Conservation (phyloP, 2,329 filamentous ascomycete genomes). For the Epichloe gansuensis region DNA sequence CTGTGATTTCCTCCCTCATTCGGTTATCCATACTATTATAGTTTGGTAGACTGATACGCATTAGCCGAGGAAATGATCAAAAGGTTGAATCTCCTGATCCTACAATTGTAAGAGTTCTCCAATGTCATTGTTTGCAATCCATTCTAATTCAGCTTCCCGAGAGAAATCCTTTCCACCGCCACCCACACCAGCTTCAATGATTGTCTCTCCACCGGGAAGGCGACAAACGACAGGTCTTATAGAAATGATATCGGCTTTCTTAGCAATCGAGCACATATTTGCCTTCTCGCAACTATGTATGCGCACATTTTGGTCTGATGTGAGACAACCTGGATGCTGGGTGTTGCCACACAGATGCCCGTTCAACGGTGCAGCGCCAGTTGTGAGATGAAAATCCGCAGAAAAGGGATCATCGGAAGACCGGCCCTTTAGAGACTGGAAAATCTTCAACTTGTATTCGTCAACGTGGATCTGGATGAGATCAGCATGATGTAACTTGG, state of each 20-base stretch:
- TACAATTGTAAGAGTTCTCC: conserved; percentile 31
- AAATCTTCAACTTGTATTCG: conserved; percentile 63
- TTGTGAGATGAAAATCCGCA: conserved; percentile 29
- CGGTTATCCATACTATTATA: conserved; percentile 6
- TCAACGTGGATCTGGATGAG: conserved; percentile 62
- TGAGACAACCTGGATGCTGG: conserved; percentile 58
- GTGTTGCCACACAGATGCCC: conserved; percentile 67
- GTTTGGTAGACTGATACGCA: conserved; percentile 9
- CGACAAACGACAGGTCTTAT: conserved; percentile 69
- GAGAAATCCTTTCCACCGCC: conserved; percentile 67
- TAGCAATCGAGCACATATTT: conserved; percentile 40
- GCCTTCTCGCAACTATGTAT: conserved; percentile 82
- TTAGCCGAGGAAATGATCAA: neutral
- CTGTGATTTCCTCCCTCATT: conserved; percentile 5
- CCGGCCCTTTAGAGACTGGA: conserved; percentile 45
- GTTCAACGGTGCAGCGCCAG: conserved; percentile 53
- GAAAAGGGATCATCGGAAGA: conserved; percentile 26
- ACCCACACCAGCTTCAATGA: conserved; percentile 64
- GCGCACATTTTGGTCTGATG: conserved; percentile 44
- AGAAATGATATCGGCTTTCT: conserved; percentile 46
- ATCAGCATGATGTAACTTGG: conserved; percentile 6
- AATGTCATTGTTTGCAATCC: conserved; percentile 40
- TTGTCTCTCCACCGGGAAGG: conserved; percentile 42
- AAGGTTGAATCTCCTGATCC: neutral
- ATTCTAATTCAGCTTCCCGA: conserved; percentile 52